These are phyloP conservation scores for Acanthamoeba castellanii DNA, from an alignment of 208 protist genomes.

Conservation along the genomic window DNA sequence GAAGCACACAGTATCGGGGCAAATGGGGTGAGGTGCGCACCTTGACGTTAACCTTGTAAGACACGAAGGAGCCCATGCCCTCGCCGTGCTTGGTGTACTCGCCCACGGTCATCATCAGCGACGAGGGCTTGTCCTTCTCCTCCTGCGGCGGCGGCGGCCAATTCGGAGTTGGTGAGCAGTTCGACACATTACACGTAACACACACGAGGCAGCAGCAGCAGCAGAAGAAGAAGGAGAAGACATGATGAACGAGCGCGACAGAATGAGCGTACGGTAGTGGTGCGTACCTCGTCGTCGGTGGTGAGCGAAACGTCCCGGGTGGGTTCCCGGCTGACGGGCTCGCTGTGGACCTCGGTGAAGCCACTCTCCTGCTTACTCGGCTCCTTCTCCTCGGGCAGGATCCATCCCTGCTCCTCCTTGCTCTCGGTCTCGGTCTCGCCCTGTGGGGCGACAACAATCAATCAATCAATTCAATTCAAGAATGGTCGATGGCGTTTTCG, in stretches of 20 bases:
- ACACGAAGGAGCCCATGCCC: constrained; percentile 60
- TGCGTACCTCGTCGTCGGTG: neutral
- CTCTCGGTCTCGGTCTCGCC: constrained; percentile 1
- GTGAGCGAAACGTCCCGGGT: constrained; percentile 15
- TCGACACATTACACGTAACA: neutral
- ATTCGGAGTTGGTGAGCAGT: neutral
- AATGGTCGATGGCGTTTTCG: no score
- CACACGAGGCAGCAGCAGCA: neutral
- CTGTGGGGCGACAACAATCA: neutral
- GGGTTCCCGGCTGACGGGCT: neutral
- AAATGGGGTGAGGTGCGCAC: neutral
- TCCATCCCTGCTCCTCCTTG: constrained; percentile 60
- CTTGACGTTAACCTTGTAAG: constrained; percentile 72
- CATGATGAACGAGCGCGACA: no score
- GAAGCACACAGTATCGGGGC: no score
- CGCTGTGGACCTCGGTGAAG: neutral
- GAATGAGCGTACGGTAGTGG: neutral
- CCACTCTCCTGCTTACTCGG: neutral
- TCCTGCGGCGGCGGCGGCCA: neutral
- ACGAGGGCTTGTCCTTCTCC: neutral
- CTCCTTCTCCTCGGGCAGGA: constrained; percentile 56
- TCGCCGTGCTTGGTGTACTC: constrained; percentile 74
- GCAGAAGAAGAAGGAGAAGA: neutral
- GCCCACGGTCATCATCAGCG: constrained; percentile 54
- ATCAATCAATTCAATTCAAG: neutral